Base-by-base conservation (phyloP, 352 stramenopile genomes). In the Pythium dissimile region DNA sequence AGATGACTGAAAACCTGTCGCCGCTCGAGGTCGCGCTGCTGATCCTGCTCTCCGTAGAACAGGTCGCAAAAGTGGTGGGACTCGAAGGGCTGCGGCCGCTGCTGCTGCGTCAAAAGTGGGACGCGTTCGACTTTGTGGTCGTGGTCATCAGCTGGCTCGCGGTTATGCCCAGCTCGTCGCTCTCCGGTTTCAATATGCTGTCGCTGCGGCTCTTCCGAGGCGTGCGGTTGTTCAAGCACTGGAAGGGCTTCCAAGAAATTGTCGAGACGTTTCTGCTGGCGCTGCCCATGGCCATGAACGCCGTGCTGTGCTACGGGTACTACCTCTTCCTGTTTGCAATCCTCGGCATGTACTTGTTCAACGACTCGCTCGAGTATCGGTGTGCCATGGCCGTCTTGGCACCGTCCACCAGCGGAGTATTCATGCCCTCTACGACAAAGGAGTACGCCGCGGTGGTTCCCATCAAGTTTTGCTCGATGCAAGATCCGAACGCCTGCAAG, bases 251-350 rank as follows among this genome's bases (percentile, higher is more conserved):
- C 32, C 77, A 88, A 21, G 80, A 88, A 35, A 84, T 88, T 10
- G 79, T 92, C 34, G 80, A 92, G 43, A 92, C 82, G 15, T 91
- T 92, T 39, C 26, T 92, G 27, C 56, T 71, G 1, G 70, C 84
- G 26, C 57, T 94, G 21, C 84, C 82, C 0, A 90, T 92, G 80
- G 82, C 80, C 3, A 66, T 48, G 0, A 90, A 90, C 35, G 80
- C 84, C 8, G 60, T 91, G 20, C 66, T 91, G 0, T 92, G 82
- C 55, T 94, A 92, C 54, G 81, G 73, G 48, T 94, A 94, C 66
- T 94, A 92, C 48, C 69, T 94, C 8, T 88, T 92, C 53, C 61
- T 94, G 23, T 94, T 94, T 47, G 82, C 82, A 9, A 89, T 92
- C 31, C 66, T 94, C 15, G 82, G 83, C 2, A 91, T 94, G 82